Percentiles rank a stretch among this genome's conserved stretches.
Evolutionary conservation across 1,284 basidiomycete species (phyloP).

Genomic region (Phylloporus gajari): DNA sequence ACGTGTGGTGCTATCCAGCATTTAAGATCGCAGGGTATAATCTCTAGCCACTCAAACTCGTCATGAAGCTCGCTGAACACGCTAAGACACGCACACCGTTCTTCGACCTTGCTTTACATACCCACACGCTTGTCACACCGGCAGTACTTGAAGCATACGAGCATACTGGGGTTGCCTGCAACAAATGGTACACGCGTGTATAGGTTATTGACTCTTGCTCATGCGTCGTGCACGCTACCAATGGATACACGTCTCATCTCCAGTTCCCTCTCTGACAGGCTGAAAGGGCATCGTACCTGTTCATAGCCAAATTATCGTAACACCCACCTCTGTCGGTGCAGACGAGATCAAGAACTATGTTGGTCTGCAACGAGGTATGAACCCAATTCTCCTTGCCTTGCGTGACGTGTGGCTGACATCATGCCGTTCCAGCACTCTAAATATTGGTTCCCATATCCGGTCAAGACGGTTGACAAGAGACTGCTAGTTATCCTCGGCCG

Average conservation of each 20-base stretch:
- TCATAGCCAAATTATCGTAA: constrained; percentile 77
- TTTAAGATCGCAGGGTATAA: constrained; percentile 66
- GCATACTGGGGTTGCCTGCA: neutral
- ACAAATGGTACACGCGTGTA: constrained; percentile 16
- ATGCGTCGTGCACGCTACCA: constrained; percentile 82
- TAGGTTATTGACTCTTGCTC: constrained; percentile 60
- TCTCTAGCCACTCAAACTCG: constrained; percentile 82
- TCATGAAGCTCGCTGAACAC: constrained; percentile 68
- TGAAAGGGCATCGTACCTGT: constrained; percentile 71
- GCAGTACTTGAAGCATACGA: constrained; percentile 38
- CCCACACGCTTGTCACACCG: constrained; percentile 71
- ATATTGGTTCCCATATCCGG: constrained; percentile 85
- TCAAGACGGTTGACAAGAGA: constrained; percentile 43
- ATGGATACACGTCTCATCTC: constrained; percentile 75
- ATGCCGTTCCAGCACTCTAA: constrained; percentile 56
- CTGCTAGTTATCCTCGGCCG: constrained; percentile 77
- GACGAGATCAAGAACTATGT: constrained; percentile 48
- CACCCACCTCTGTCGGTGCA: constrained; percentile 59
- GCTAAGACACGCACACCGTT: constrained; percentile 43
- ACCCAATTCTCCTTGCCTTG: neutral
- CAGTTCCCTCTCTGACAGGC: constrained; percentile 66
- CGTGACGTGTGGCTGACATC: neutral
- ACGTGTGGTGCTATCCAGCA: constrained; percentile 68
- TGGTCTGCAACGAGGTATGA: constrained; percentile 58
- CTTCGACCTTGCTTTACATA: constrained; percentile 68